Percentiles rank a stretch among this genome's conserved stretches.
Evolutionary conservation across 768 basidiomycete genomes (phyloP).

Genomic region (Naganishia kalamii): DNA sequence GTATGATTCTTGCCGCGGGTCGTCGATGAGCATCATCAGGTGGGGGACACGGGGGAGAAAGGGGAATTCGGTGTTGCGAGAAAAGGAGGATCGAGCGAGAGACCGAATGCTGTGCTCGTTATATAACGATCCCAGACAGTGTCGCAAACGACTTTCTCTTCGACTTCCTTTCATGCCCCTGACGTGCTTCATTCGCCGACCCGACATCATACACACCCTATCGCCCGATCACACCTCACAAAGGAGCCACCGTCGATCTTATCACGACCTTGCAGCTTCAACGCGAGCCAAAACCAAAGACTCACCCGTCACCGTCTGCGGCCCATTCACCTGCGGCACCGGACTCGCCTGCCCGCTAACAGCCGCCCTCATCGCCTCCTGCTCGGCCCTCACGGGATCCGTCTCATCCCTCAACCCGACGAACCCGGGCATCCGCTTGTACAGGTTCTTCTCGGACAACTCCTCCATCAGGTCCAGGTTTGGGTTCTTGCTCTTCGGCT

Average conservation of each 20-base stretch:
- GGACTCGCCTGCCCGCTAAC: neutral
- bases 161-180: too few species aligned
- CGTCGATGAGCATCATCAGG: constrained; percentile 17
- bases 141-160: too few species aligned
- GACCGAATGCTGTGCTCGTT: too few species aligned
- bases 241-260: too few species aligned
- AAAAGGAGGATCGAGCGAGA: too few species aligned
- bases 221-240: too few species aligned
- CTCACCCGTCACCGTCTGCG: constrained; percentile 9
- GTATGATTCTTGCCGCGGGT: neutral
- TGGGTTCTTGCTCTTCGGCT: neutral
- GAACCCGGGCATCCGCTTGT: neutral
- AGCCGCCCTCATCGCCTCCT: constrained; percentile 5
- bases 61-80: too few species aligned
- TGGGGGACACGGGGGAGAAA: too few species aligned
- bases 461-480: constrained; percentile 21
- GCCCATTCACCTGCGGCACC: neutral
- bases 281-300: neutral
- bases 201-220: too few species aligned
- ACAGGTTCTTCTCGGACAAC: constrained; percentile 2
- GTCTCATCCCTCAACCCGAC: constrained; percentile 5
- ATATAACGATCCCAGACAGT: too few species aligned
- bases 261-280: neutral
- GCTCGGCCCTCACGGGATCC: constrained; percentile 4
- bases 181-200: too few species aligned